Evolutionary conservation across 805 yeast species (phyloP), one percentile per base, ranked within the genome.

Genomic region (Suhomyces kilbournensis): DNA sequence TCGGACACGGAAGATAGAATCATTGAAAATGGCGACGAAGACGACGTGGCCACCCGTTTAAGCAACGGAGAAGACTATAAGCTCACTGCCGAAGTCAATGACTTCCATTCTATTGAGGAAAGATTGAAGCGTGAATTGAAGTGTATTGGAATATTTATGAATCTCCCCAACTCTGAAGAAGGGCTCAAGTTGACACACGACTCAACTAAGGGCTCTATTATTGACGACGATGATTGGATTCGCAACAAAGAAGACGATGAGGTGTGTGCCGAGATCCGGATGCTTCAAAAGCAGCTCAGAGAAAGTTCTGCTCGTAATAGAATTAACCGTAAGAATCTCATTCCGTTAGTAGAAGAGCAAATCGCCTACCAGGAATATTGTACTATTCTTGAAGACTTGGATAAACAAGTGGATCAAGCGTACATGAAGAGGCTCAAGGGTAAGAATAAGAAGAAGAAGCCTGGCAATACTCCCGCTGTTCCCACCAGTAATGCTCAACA

Each of bases 381-480:
- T 53, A 87, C 93, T 10, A 92, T 94, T 49, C 70, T 91, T 53
- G 98, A 94, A 52, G 98, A 94, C 65, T 76, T 94, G 59, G 97
- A 94, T 67, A 94, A 93, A 67, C 99, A 94, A 70, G 92, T 94
- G 35, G 99, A 94, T 66, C 97, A 90, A 67, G 92, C 96, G 19
- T 94, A 92, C 65, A 72, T 88, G 56, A 88, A 91, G 67, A 77
- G 97, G 54, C 79, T 88, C 51, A 83, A 91, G 60, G 90, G 84
- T 7, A 85, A 90, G 52, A 87, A 80, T 62, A 83, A 81, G 64
- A 76, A 81, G 59, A 83, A 83, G 70, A 85, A 84, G 70, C 73
- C 70, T 30, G 47, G 43, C 22, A 50, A 60, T 46, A 51, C 64
- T 45, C 30, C 40, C 6, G 17, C 40, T n/a, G 23, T 38, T 4